These are phyloP conservation scores for Erodium maritimum DNA, from an alignment of 345 rosid genomes.

Conservation along the genomic window DNA sequence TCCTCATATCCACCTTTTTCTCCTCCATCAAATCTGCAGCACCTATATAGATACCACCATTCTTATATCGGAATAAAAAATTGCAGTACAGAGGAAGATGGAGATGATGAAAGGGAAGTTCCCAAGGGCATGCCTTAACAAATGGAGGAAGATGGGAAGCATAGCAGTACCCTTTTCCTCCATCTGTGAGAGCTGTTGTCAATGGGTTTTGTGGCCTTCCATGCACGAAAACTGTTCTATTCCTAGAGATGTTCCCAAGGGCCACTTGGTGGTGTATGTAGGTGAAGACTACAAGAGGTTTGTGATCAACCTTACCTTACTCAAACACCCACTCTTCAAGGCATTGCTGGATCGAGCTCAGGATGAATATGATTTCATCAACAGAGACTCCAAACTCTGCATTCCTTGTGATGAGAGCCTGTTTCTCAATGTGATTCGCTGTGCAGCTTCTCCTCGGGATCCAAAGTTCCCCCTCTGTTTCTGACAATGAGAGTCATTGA, in stretches of 20 bases:
- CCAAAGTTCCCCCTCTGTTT: conserved; percentile 25
- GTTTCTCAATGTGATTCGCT: conserved; percentile 59
- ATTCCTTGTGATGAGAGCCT: conserved; percentile 72
- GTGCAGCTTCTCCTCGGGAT: conserved; percentile 36
- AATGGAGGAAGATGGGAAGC: conserved; percentile 43
- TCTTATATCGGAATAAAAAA: no score
- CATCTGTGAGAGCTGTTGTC: conserved; percentile 32
- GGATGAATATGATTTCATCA: conserved; percentile 54
- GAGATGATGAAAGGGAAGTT: conserved; percentile 34
- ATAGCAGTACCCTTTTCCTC: conserved; percentile 29
- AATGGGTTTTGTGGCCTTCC: conserved; percentile 34
- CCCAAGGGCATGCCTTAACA: conserved; percentile 30
- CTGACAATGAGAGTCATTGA: neutral
- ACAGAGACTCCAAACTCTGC: conserved; percentile 46
- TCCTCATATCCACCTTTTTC: conserved; percentile 6
- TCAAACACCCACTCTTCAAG: conserved; percentile 64
- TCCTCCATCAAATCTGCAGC: conserved; percentile 7
- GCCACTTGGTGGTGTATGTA: conserved; percentile 71
- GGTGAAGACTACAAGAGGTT: conserved; percentile 59
- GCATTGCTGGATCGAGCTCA: conserved; percentile 65
- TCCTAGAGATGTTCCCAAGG: conserved; percentile 79
- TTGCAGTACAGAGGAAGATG: conserved; percentile 1
- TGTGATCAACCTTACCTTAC: conserved; percentile 57
- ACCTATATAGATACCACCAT: neutral
- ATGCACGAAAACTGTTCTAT: conserved; percentile 29